These are phyloP conservation scores for Leucosporidium yakuticum DNA, from an alignment of 768 basidiomycete species.

Conservation along the genomic window DNA sequence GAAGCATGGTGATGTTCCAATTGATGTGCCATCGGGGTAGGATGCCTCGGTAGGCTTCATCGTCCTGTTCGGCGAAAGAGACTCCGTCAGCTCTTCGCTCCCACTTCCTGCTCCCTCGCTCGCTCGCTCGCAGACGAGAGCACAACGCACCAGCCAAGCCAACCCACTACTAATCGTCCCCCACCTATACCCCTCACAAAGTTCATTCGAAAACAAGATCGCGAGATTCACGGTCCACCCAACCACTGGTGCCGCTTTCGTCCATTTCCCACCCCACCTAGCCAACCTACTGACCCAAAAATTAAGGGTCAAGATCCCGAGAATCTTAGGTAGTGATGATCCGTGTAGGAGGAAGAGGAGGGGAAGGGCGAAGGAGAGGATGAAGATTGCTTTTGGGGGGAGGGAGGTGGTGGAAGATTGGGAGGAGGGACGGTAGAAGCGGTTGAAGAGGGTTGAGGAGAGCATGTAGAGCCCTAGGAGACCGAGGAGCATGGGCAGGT, in stretches of 20 bases:
- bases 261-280: conserved; percentile 44
- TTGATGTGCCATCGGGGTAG: conserved; percentile 87
- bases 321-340: conserved; percentile 66
- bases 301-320: conserved; percentile 64
- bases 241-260: conserved; percentile 34
- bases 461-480: conserved; percentile 55
- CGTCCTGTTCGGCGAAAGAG: conserved; percentile 41
- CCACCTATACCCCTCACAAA: conserved; percentile 67
- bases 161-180: conserved; percentile 54
- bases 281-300: conserved; percentile 55
- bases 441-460: conserved; percentile 53
- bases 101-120: no score
- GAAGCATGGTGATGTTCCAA: conserved; percentile 94
- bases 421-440: conserved; percentile 17
- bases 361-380: conserved; percentile 56
- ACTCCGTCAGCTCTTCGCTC: conserved; percentile 31
- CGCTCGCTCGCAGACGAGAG: neutral
- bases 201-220: conserved; percentile 71
- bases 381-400: conserved; percentile 53
- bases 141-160: conserved; percentile 55
- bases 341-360: conserved; percentile 76
- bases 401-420: conserved; percentile 32
- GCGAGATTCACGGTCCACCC: conserved; percentile 73
- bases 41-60: conserved; percentile 50
- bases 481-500: conserved; percentile 59